Evolutionary conservation across 495 filamentous ascomycete species (phyloP).

Genomic region (Aspergillus saccharolyticus): DNA sequence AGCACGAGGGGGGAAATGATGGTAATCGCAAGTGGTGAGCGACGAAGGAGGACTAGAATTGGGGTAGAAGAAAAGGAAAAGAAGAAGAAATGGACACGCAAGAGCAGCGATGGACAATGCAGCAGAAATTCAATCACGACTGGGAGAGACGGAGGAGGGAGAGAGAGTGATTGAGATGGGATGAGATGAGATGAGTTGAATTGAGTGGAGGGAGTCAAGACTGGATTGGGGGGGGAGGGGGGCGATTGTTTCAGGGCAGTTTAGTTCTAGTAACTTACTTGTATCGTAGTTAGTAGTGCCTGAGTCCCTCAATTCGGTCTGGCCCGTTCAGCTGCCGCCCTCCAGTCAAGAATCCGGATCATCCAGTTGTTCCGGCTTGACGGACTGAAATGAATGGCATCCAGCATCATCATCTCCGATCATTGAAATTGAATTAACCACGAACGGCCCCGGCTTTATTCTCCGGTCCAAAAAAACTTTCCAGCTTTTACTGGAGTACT

Average conservation of each 20-base stretch:
- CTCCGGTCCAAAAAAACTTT: background rate
- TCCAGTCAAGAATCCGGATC: constrained; percentile 21
- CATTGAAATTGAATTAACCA: background rate
- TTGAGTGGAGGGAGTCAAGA: constrained; percentile 19
- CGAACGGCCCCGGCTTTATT: background rate
- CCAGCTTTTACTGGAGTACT: background rate
- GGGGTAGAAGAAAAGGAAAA: background rate
- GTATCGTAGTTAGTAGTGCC: background rate
- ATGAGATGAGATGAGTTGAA: too few species aligned
- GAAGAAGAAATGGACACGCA: too few species aligned
- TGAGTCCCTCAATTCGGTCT: constrained; percentile 22
- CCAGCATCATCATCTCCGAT: background rate
- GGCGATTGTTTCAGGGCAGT: constrained; percentile 4
- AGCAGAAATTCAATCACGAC: background rate
- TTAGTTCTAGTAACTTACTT: background rate
- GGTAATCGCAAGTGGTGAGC: background rate
- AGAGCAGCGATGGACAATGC: background rate
- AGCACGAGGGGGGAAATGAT: background rate
- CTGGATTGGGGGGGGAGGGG: background rate
- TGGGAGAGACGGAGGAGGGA: background rate
- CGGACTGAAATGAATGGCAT: background rate
- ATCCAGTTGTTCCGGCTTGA: constrained; percentile 3
- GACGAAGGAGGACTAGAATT: background rate
- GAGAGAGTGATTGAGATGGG: constrained; percentile 8
- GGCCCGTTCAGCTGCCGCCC: constrained; percentile 19